Base-by-base conservation (phyloP, 129 eudicot species). In the Pittosporum tobira region DNA sequence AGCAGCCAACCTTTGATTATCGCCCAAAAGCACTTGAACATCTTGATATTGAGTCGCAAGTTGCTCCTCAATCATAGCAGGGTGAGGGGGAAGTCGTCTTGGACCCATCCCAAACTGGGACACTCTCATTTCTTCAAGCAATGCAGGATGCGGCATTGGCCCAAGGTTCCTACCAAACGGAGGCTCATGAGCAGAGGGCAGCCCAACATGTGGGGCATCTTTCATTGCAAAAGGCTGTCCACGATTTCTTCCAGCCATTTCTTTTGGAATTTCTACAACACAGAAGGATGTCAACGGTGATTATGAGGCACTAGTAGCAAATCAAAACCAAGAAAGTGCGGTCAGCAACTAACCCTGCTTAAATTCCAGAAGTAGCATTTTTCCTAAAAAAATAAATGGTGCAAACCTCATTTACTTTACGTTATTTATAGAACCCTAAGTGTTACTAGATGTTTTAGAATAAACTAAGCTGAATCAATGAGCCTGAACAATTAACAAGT, bases 1-100 rank as follows among this genome's bases (percentile, higher is more conserved):
- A 71, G 95, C 97, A 58, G 97, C 95, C 28, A 85, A 75, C 53
- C 94, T 73, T 69, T 90, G 97, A 59, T 90, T 90, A 72, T 90
- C 97, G 51, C 66, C 70, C 62, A 90, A 66, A 21, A 90, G 68
- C 14, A 62, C 88, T 40, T 90, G 97, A 60, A 90, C 80, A 62
- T 90, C 97, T 50, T 83, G 84, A 70, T 79, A 86, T 59, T 90
- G 97, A 65, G 55, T 82, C 1, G 84, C 89, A 62, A 90, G 72
- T 4, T 70, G 84, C 55, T 90, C 94, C 76, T 90, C 94, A 29
- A 90, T 69, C 1, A 90, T 80, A 25, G 87, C 95, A 30, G 94
- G 95, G 71, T 75, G 97, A 66, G 88, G 94, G 28, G 88, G 97
- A 49, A 62, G 86, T 53, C 75, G 88, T 73, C 94, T 77, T 43